Base-by-base conservation (phyloP, 179 eudicot species). In the Sideroxylon spinosum region DNA sequence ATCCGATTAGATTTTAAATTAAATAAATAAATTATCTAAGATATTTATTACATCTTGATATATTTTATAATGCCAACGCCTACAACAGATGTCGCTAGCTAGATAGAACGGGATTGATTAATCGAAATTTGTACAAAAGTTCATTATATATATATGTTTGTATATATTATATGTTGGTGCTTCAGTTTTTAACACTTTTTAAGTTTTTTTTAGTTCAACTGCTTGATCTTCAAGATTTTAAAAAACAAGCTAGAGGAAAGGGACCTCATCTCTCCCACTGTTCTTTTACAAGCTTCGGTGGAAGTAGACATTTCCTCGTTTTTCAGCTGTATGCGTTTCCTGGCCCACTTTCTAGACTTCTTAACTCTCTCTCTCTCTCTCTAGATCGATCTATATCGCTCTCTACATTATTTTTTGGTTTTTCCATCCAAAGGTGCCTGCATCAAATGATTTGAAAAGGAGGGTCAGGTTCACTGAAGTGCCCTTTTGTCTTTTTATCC, bases 271-370 rank as follows among this genome's bases (percentile, higher is more conserved):
- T 37, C 3, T 13, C 16, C 23, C 53, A 37, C 53, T 13, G 25
- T 9, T 14, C 23, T 48, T 37, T 19, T 68, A 5, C 52, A 68
- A 17, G 68, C 53, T 44, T 37, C 44, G 70, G 52, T 76, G 71
- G 71, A 63, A 65, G 55, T 76, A 46, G 78, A 76, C 78, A 71
- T 76, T 76, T 76, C 78, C 78, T 76, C 78, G 78, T 64, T 63
- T 76, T 76, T 64, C 60, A 60, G 53, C 52, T 63, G 62, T 28
- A 48, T 64, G 44, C 59, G 16, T 50, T 9, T 25, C 59, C 78
- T 68, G 25, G 64, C 60, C 53, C 78, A 13, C 46, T 26, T 64
- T 50, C 5, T 66, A 66, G 48, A 5, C 46, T 29, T 16, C 44
- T 20, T 37, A 44, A 68, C 25, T n/a, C 55, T 68, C 72, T 68